Evolutionary conservation across 2,329 filamentous ascomycete genomes (phyloP).

Genomic region (Sarocladiaceae sp.): DNA sequence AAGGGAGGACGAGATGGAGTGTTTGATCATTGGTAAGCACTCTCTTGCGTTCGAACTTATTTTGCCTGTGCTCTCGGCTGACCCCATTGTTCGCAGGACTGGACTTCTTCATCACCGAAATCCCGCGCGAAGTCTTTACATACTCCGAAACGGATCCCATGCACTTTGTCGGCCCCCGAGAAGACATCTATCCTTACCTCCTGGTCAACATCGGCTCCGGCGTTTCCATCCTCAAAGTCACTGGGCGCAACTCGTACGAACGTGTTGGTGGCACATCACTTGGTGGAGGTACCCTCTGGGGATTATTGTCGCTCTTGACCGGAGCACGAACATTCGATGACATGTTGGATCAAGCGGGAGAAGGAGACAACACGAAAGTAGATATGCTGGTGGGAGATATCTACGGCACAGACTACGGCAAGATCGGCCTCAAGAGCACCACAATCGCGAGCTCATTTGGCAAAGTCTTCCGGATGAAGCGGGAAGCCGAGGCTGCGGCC

Average conservation of each 20-base stretch:
- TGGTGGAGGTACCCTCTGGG: slow-evolving; percentile 97
- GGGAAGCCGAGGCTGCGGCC: slow-evolving; percentile 72
- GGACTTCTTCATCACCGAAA: slow-evolving; percentile 98
- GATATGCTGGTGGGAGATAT: slow-evolving; percentile 98
- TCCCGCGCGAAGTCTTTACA: slow-evolving; percentile 94
- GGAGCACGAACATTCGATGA: slow-evolving; percentile 96
- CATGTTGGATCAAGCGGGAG: slow-evolving; percentile 88
- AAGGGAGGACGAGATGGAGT: slow-evolving; percentile 98
- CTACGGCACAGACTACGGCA: slow-evolving; percentile 91
- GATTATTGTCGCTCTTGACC: slow-evolving; percentile 83
- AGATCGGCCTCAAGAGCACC: slow-evolving; percentile 92
- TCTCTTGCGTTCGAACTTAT: neutral
- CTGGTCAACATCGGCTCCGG: slow-evolving; percentile 98
- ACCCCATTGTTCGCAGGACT: slow-evolving; percentile 54
- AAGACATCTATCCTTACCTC: slow-evolving; percentile 86
- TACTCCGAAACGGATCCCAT: slow-evolving; percentile 90
- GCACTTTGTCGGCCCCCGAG: slow-evolving; percentile 76
- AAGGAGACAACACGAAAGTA: slow-evolving; percentile 86
- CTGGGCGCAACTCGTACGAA: slow-evolving; percentile 78
- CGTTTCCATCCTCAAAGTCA: slow-evolving; percentile 96
- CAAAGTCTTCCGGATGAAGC: slow-evolving; percentile 92
- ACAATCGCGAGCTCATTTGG: slow-evolving; percentile 96
- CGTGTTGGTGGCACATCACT: slow-evolving; percentile 93
- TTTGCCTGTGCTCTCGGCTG: neutral
- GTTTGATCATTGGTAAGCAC: slow-evolving; percentile 76